Percentiles rank a stretch among this genome's conserved stretches.
Conservation (phyloP, 495 filamentous ascomycete species). For the Xylaria telfairii region DNA sequence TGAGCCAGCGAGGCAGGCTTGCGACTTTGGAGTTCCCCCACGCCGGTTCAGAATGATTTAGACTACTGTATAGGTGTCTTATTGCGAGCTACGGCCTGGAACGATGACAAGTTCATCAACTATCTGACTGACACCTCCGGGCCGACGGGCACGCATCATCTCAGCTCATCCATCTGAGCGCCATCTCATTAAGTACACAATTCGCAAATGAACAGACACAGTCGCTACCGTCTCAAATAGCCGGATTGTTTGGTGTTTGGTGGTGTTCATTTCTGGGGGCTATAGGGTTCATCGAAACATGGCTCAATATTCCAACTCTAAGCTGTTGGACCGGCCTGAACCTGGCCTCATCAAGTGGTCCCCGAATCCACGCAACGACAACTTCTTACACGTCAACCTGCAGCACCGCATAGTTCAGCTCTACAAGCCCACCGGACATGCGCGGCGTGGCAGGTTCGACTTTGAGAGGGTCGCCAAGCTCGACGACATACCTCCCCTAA, state of each 20-base stretch:
- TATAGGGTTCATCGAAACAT: constrained; percentile 19
- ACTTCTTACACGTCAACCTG: constrained; percentile 85
- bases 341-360: constrained; percentile 82
- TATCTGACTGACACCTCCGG: neutral
- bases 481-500: constrained; percentile 82
- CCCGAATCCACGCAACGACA: constrained; percentile 67
- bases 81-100: neutral
- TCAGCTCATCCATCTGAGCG: neutral
- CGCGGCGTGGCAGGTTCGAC: constrained; percentile 59
- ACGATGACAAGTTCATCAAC: neutral
- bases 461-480: constrained; percentile 74
- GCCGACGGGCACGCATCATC: neutral
- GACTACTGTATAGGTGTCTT: neutral
- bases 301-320: constrained; percentile 38
- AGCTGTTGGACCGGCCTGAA: constrained; percentile 58
- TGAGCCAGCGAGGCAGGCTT: neutral
- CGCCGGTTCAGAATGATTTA: neutral
- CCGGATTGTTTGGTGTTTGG: neutral
- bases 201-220: neutral
- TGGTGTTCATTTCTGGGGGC: neutral
- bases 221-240: neutral
- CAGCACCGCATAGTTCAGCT: constrained; percentile 79
- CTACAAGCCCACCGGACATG: constrained; percentile 71
- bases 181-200: neutral
- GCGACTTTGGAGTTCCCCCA: neutral